phyloP scores from a whole-genome alignment of 106 monocot species.

The Phalaenopsis aphrodite region DNA sequence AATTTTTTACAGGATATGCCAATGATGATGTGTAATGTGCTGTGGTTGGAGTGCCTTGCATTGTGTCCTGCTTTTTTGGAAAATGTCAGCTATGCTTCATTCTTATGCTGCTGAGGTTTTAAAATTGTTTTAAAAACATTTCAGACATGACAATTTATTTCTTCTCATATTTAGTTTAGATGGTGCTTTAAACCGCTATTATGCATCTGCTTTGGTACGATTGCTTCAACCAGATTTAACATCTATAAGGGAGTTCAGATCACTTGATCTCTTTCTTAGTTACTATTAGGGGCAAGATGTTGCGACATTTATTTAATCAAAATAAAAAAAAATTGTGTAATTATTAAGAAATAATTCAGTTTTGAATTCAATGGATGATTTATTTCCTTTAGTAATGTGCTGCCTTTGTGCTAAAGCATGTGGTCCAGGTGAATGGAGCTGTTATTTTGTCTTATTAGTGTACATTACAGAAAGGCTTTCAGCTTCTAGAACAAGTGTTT shows the following conservation, averaged over 20 bases:
- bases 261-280: not conserved
- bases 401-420: not conserved
- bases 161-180: not conserved
- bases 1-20: not conserved
- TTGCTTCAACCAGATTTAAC: not conserved
- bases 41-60: not conserved
- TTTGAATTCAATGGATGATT: not conserved
- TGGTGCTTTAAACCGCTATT: not conserved
- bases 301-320: not conserved
- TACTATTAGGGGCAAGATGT: not conserved
- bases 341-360: too few species aligned
- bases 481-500: too few species aligned
- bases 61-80: not conserved
- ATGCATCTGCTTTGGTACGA: not conserved
- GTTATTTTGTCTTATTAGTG: too few species aligned
- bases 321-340: too few species aligned
- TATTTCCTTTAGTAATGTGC: not conserved
- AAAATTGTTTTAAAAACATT: not conserved
- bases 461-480: too few species aligned
- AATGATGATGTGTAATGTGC: conserved; percentile 3
- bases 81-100: conserved; percentile 2
- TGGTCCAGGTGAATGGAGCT: too few species aligned
- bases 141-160: not conserved
- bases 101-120: not conserved
- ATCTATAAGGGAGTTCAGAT: not conserved